Evolutionary conservation across 805 yeast species (phyloP).

Genomic region (Barnettozyma salicaria): DNA sequence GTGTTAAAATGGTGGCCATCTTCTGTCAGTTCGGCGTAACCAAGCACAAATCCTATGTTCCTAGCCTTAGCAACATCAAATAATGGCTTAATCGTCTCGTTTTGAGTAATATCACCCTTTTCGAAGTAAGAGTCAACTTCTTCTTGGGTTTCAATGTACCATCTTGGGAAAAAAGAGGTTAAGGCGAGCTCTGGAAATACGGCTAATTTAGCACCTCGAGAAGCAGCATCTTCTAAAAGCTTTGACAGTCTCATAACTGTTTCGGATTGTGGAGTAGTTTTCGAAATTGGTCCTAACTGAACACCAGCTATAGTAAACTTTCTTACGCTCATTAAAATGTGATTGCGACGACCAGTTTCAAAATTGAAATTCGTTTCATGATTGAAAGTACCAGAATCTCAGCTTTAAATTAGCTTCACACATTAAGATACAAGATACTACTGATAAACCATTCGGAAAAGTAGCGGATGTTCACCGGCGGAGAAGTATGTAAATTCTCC

Average conservation of each 20-base stretch:
- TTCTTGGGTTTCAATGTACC: constrained; percentile 29
- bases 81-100: constrained; percentile 26
- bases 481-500: no score
- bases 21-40: constrained; percentile 35
- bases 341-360: no score
- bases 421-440: no score
- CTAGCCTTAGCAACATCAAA: constrained; percentile 28
- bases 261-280: constrained; percentile 27
- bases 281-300: constrained; percentile 32
- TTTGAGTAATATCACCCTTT: constrained; percentile 30
- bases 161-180: constrained; percentile 34
- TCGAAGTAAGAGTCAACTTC: constrained; percentile 34
- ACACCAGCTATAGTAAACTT: constrained; percentile 30
- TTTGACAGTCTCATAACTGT: constrained; percentile 28
- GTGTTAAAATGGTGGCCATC: constrained; percentile 33
- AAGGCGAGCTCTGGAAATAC: constrained; percentile 35
- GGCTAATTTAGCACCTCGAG: constrained; percentile 29
- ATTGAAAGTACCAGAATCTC: no score
- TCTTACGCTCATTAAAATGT: constrained; percentile 23
- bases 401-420: no score
- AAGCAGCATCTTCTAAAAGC: constrained; percentile 29
- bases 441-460: no score
- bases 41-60: constrained; percentile 30
- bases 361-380: no score
- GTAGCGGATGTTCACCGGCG: background rate